Conservation (phyloP, 768 basidiomycete genomes). For the Leccinum olivaceopallidum region DNA sequence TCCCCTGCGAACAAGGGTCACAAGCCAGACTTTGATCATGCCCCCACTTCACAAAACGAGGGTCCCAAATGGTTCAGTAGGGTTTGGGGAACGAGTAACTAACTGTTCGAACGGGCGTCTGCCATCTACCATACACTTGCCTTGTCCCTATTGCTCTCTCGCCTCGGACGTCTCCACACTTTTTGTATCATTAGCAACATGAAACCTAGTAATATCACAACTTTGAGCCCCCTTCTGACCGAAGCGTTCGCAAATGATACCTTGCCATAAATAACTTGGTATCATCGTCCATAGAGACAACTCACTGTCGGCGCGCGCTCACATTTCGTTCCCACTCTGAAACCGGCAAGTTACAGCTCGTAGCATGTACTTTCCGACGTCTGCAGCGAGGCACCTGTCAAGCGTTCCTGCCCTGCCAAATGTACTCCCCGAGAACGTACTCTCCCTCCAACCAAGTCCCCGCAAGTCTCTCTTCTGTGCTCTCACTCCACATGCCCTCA, state of each 20-base stretch:
- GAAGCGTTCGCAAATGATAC: no score
- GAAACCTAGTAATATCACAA: conserved; percentile 22
- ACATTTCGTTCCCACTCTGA: neutral
- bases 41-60: conserved; percentile 14
- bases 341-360: no score
- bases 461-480: conserved; percentile 78
- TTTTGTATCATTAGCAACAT: conserved; percentile 35
- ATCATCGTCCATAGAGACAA: conserved; percentile 3
- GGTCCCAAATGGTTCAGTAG: conserved; percentile 25
- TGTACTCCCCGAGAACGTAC: conserved; percentile 53
- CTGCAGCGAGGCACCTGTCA: conserved; percentile 72
- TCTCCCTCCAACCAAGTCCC: conserved; percentile 63
- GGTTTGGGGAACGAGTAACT: conserved; percentile 26
- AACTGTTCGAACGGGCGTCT: conserved; percentile 1
- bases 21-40: conserved; percentile 18
- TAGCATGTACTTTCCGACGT: conserved; percentile 84
- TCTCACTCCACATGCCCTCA: conserved; percentile 67
- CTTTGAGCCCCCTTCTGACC: conserved; percentile 1
- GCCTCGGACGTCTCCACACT: conserved; percentile 15
- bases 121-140: conserved; percentile 19
- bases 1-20: conserved; percentile 15
- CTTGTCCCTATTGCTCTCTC: conserved; percentile 13
- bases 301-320: neutral
- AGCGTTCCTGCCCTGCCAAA: conserved; percentile 70
- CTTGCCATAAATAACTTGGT: conserved; percentile 1